Base-by-base conservation (phyloP, 768 basidiomycete species). In the Pilatotrama ljubarskyi region DNA sequence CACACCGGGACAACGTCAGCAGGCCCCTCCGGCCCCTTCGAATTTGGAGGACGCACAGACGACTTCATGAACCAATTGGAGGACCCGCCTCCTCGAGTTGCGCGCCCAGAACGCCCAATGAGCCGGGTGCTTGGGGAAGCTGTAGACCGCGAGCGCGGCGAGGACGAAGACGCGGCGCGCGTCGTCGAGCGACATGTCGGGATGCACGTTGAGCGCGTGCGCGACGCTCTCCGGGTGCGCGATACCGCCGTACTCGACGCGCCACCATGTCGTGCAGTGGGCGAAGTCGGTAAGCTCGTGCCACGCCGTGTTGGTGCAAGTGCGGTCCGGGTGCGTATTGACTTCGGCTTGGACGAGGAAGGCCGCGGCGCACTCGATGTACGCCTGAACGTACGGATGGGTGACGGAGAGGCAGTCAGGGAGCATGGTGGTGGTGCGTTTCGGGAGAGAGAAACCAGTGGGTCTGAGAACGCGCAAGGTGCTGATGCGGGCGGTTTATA, bases 21-120 rank as follows among this genome's bases (percentile, higher is more conserved):
- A 22, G 10, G 35, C 36, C 36, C 8, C 36, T 5, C 22, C 26
- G 11, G n/a, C 15, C 14, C 26, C 11, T 14, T 26, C 10, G 26
- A 41, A 10, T 1, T 3, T 22, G 4, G 2, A 15, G 22, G 18
- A 59, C 58, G 22, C 43, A 59, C 58, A 38, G 24, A 52, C 43
- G n/a, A 52, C 40, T 11, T 59, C 58, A n/a, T 59, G 42, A 17
- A 59, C 58, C 17, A 59, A 13, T 22, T 51, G 24, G 4, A 51
- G 50, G 14, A 48, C 51, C 22, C 38, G 35, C 18, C 22, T 25
- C 26, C 22, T 40, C 18, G 51, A 17, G 29, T 59, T 41, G 17
- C 38, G 36, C 38, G 49, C 60, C 60, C 60, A 61, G 44, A 61
- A 56, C 49, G 55, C 55, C 47, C 60, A 56, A 25, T 61, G 55